Evolutionary conservation across 1,139 yeast genomes (phyloP), one percentile per base, ranked within the genome.

Genomic region (Sugiyamaella xylanicola): DNA sequence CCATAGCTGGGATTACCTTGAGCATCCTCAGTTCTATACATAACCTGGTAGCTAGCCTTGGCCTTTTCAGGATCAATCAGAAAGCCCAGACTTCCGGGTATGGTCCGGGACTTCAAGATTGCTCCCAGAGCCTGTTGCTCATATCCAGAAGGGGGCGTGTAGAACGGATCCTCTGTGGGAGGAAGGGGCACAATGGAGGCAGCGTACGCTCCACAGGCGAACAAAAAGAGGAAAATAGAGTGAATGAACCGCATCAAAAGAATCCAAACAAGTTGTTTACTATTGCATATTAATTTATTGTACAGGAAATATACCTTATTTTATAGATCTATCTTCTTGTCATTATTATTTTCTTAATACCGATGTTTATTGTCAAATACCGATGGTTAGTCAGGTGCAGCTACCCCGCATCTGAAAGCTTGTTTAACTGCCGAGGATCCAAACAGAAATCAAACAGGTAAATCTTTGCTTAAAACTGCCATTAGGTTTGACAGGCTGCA

Each of bases 11-110:
- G 60, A 9, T 58, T 52, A 29, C 65, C 70, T 35, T 56, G 52
- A 4, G 67, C 59, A 51, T 67, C 66, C 20, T 61, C 58, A 8
- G 69, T 60, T 15, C 68, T 60, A 51, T 54, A 63, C 41, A 62
- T 53, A 19, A 70, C 45, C 57, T 70, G 72, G 53, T 56, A 61
- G 4, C 70, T 66, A 1, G 39, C 35, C n/a, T 57, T 51, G 32
- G 60, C 40, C 9, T 53, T 52, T 21, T 46, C 50, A 15, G 50
- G 50, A n/a, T 19, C 16, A 16, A 41, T 40, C 4, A 47, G 37
- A 19, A 32, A 36, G 25, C 49, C 59, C 21, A 60, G 56, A 4
- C 61, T 54, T 11, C 49, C 48, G n/a, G 61, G 60, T 1, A 56
- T 40, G 8, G 49, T 48, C n/a, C 66, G 51, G 16, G 45, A 29